phyloP scores from a whole-genome alignment of 257 asterid genomes.

The Solanum bukasovii region DNA sequence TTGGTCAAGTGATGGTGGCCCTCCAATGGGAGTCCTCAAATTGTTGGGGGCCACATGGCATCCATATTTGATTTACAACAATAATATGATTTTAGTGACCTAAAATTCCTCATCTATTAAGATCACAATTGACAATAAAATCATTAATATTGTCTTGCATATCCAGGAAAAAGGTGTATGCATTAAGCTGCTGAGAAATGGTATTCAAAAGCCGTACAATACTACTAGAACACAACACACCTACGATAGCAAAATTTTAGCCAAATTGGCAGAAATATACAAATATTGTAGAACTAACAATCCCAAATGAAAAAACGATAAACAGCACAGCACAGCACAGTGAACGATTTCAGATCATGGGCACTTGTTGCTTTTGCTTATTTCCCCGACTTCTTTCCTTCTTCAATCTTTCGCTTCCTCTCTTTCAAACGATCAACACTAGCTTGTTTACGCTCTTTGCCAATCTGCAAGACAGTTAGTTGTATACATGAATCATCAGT shows the following conservation, averaged over 20 bases:
- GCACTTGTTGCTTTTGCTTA: not conserved
- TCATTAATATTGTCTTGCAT: not conserved
- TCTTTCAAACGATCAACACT: conserved; percentile 19
- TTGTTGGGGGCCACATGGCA: no score
- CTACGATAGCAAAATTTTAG: conserved; percentile 5
- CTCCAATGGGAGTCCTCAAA: no score
- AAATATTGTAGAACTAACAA: not conserved
- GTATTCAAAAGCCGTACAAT: not conserved
- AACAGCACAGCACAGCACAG: not conserved
- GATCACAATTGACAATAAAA: not conserved
- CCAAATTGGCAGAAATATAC: conserved; percentile 3
- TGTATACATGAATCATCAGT: not conserved
- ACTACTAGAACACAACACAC: not conserved
- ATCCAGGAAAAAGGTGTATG: not conserved
- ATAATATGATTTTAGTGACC: not conserved
- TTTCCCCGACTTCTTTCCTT: conserved; percentile 27
- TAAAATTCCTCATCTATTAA: not conserved
- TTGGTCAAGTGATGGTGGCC: no score
- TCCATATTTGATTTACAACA: no score
- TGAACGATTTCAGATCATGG: not conserved
- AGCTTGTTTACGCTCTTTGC: conserved; percentile 31
- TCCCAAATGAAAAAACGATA: not conserved
- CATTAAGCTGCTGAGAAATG: not conserved
- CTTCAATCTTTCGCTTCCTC: conserved; percentile 36
- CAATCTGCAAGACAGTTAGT: conserved; percentile 36